phyloP scores from a whole-genome alignment of 352 stramenopile genomes.

The Globisporangium solare region DNA sequence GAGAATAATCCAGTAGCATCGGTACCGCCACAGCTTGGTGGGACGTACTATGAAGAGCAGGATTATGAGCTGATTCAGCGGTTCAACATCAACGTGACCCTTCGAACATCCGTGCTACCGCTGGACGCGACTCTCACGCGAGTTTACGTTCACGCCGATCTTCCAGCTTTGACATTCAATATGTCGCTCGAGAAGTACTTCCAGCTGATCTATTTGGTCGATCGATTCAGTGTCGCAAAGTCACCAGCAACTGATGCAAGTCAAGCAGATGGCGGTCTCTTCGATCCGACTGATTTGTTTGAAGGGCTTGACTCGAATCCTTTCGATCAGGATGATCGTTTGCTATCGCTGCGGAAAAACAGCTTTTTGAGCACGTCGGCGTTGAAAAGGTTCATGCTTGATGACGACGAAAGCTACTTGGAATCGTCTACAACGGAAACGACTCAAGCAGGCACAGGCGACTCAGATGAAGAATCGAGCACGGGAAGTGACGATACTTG shows the following conservation, averaged over 20 bases:
- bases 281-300: constrained; percentile 17
- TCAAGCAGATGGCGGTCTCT: constrained; percentile 13
- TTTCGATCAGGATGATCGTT: constrained; percentile 25
- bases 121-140: constrained; percentile 79
- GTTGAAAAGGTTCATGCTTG: constrained; percentile 45
- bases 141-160: constrained; percentile 79
- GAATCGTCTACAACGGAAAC: constrained; percentile 13
- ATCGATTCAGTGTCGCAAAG: constrained; percentile 46
- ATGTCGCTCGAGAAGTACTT: constrained; percentile 84
- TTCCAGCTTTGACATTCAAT: constrained; percentile 81
- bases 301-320: constrained; percentile 14
- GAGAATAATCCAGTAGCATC: constrained; percentile 1
- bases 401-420: constrained; percentile 25
- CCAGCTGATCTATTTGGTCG: constrained; percentile 52
- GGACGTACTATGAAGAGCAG: constrained; percentile 43
- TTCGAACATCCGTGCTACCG: constrained; percentile 81
- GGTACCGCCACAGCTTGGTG: constrained; percentile 34
- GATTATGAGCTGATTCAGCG: constrained; percentile 79
- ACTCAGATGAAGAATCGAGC: constrained; percentile 62
- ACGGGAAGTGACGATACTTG: constrained; percentile 85
- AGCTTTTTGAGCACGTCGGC: constrained; percentile 50
- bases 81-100: constrained; percentile 84
- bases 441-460: constrained; percentile 20
- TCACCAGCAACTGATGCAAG: constrained; percentile 7
- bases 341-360: constrained; percentile 14